Conservation (phyloP, 352 stramenopile genomes). For the Phytophthora pinifolia region DNA sequence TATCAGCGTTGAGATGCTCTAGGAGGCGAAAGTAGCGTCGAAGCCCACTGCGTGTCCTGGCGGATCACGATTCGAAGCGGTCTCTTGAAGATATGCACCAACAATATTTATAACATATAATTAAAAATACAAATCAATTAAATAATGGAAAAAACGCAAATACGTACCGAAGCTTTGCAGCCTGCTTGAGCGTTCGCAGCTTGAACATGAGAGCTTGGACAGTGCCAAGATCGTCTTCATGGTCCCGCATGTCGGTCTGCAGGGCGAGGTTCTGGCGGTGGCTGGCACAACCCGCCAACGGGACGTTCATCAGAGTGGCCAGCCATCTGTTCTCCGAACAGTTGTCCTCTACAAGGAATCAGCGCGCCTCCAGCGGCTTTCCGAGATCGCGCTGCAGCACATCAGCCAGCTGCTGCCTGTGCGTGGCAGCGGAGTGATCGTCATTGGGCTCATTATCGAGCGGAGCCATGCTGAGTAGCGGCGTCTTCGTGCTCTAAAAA, state of each 20-base stretch:
- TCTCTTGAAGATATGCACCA: not conserved
- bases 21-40: not conserved
- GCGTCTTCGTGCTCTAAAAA: not conserved
- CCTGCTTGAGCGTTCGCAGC: not conserved
- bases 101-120: not conserved
- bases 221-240: not conserved
- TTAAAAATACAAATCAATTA: not conserved
- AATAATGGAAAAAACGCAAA: not conserved
- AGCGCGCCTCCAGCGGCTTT: not conserved
- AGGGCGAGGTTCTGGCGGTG: not conserved
- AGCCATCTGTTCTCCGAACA: not conserved
- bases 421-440: not conserved
- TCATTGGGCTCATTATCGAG: not conserved
- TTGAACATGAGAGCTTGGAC: not conserved
- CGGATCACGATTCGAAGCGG: not conserved
- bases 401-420: not conserved
- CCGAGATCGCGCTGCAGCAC: not conserved
- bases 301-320: not conserved
- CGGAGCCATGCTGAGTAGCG: not conserved
- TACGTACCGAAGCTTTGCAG: not conserved
- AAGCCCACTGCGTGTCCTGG: not conserved
- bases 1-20: not conserved
- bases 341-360: not conserved
- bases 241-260: not conserved
- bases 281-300: not conserved